Base-by-base conservation (phyloP, 768 basidiomycete species). In the Kwoniella sp. region DNA sequence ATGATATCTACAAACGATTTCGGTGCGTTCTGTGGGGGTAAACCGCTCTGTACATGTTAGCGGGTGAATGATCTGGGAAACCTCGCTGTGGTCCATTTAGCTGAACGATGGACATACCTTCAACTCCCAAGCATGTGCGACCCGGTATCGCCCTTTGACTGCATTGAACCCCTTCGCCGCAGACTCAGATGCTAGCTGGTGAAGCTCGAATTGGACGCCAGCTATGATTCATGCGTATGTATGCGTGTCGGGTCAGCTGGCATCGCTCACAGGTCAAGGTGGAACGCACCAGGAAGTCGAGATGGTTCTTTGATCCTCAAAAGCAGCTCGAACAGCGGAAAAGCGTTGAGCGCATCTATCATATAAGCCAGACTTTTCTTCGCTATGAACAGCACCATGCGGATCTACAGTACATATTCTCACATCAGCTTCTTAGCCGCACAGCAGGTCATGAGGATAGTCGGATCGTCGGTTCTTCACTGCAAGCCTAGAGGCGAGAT, bases 271-370 rank as follows among this genome's bases (percentile, higher is more conserved):
- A 27, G 4, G 22, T 36, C 22, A 12, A 33, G 66, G n/a, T n/a
- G n/a, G n/a, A n/a, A n/a, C 79, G 21, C 59, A 89, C 93, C 90
- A 61, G 95, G 92, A 8, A 96, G 73, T 27, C 95, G 83, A 70
- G 84, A 84, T 1, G 91, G 88, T 73, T 95, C 91, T 78, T 97
- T 96, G 8, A 87, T 68, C 26, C 91, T 83, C 29, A 97, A 77
- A 85, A 94, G 87, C 27, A 97, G 77, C 0, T 88, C 89, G 77
- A 97, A 97, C 2, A 98, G 82, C 1, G 95, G 93, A 67, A 96
- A 96, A 68, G 92, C 88, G 66, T 96, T 94, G 83, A 98, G 85
- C 67, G 92, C 87, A 0, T 87, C 88, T 24, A 93, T 81, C 1
- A 84, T 79, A 0, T 85, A 86, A 68, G 90, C 87, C 29, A 92